phyloP scores from a whole-genome alignment of 2,329 filamentous ascomycete genomes.

The Eutypella sp. region DNA sequence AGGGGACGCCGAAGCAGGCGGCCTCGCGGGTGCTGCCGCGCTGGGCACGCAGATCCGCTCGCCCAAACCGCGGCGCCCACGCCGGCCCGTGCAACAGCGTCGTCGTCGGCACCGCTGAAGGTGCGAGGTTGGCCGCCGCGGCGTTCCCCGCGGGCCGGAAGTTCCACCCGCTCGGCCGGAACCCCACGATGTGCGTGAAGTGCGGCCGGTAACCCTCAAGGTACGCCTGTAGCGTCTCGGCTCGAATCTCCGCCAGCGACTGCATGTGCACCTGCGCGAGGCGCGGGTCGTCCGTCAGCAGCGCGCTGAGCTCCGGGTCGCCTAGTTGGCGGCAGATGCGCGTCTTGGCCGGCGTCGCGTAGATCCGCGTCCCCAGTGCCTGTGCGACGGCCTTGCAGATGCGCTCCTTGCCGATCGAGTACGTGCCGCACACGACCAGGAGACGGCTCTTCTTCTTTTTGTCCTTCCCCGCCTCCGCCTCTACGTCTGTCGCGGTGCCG shows the following conservation, averaged over 20 bases:
- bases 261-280: conserved; percentile 98
- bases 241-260: conserved; percentile 85
- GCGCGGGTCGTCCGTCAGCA: conserved; percentile 73
- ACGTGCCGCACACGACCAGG: conserved; percentile 90
- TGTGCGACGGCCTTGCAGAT: conserved; percentile 90
- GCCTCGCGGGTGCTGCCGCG: conserved; percentile 77
- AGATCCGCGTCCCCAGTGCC: conserved; percentile 84
- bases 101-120: conserved; percentile 44
- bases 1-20: conserved; percentile 89
- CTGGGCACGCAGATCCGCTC: conserved; percentile 71
- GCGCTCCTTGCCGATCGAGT: conserved; percentile 95
- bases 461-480: conserved; percentile 25
- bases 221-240: conserved; percentile 88
- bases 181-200: conserved; percentile 83
- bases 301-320: conserved; percentile 71
- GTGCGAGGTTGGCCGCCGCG: conserved; percentile 50
- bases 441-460: conserved; percentile 56
- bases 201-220: conserved; percentile 72
- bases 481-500: conserved; percentile 6
- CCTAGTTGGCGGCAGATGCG: conserved; percentile 80
- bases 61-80: conserved; percentile 72
- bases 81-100: conserved; percentile 52
- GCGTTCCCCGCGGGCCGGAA: conserved; percentile 56
- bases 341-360: conserved; percentile 76
- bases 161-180: conserved; percentile 91